Evolutionary conservation across 768 basidiomycete genomes (phyloP).

Genomic region (Neoboletus magnificus): DNA sequence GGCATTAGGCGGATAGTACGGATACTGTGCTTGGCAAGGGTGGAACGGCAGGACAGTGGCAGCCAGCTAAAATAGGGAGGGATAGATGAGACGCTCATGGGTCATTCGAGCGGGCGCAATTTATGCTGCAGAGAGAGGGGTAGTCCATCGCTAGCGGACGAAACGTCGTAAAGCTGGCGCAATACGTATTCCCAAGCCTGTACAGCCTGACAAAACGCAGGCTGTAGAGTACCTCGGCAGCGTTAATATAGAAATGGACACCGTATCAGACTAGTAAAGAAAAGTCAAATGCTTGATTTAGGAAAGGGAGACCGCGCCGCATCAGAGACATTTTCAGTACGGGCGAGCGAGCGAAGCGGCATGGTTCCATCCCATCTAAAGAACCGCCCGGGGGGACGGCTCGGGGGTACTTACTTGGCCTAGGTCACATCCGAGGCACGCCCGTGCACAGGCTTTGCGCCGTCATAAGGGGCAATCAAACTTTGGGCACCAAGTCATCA

Average conservation of each 20-base stretch:
- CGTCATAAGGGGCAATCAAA: constrained; percentile 20
- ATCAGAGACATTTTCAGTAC: constrained; percentile 23
- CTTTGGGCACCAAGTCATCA: constrained; percentile 11
- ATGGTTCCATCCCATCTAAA: constrained; percentile 9
- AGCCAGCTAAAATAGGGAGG: constrained; percentile 8
- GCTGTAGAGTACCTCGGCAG: constrained; percentile 21
- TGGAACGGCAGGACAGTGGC: background rate
- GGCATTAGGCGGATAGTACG: constrained; percentile 20
- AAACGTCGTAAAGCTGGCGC: constrained; percentile 29
- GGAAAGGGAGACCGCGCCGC: constrained; percentile 23
- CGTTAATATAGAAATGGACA: constrained; percentile 30
- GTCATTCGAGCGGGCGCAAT: constrained; percentile 21
- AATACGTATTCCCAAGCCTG: constrained; percentile 34
- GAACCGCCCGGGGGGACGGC: constrained; percentile 12
- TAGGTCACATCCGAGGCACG: constrained; percentile 7
- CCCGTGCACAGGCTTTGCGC: background rate
- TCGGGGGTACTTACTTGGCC: constrained; percentile 4
- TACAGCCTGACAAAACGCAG: constrained; percentile 30
- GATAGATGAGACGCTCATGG: constrained; percentile 1
- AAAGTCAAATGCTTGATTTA: constrained; percentile 26
- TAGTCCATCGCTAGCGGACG: constrained; percentile 20
- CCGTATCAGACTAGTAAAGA: constrained; percentile 15
- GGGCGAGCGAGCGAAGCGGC: constrained; percentile 12
- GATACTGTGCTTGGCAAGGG: constrained; percentile 1
- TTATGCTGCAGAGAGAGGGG: constrained; percentile 27